phyloP scores from a whole-genome alignment of 768 basidiomycete species.

The Boletus pseudopeckii region DNA sequence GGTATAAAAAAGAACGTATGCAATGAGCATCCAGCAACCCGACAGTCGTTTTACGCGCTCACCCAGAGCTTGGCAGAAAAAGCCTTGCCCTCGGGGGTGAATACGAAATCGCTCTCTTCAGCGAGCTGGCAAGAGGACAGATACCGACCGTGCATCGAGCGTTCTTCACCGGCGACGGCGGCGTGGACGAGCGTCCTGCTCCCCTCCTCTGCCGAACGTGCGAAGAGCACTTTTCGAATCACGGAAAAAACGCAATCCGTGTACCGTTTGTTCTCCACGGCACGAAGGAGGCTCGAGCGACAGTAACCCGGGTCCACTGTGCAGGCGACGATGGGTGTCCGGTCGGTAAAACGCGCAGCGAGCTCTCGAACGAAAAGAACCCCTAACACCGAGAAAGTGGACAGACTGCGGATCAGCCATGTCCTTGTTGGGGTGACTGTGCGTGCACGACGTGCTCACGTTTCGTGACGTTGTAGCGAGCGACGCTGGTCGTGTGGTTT shows the following conservation, averaged over 20 bases:
- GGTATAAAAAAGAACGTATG: not conserved
- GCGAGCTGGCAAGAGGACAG: slow-evolving; percentile 18
- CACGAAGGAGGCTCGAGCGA: slow-evolving; percentile 26
- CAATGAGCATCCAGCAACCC: not conserved
- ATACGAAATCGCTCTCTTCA: slow-evolving; percentile 30
- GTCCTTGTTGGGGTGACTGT: not conserved
- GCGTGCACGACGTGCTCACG: slow-evolving; percentile 4
- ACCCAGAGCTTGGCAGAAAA: slow-evolving; percentile 31
- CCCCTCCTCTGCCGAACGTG: slow-evolving; percentile 31
- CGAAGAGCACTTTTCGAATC: slow-evolving; percentile 12
- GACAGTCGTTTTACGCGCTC: not conserved
- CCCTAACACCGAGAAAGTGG: slow-evolving; percentile 19
- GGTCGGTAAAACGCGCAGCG: slow-evolving; percentile 19
- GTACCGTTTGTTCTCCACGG: slow-evolving; percentile 10
- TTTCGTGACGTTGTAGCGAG: slow-evolving; percentile 25
- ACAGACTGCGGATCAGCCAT: not conserved
- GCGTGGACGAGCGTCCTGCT: slow-evolving; percentile 32
- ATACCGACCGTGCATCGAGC: slow-evolving; percentile 27
- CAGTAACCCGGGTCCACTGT: slow-evolving; percentile 34
- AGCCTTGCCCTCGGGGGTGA: slow-evolving; percentile 26
- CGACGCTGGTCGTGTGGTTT: not conserved
- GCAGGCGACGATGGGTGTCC: slow-evolving; percentile 24
- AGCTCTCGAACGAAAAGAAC: slow-evolving; percentile 32
- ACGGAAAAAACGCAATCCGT: not conserved
- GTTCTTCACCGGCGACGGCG: slow-evolving; percentile 18